These are phyloP conservation scores for Buxus sempervirens DNA, from an alignment of 164 flowering plant species.

Conservation along the genomic window DNA sequence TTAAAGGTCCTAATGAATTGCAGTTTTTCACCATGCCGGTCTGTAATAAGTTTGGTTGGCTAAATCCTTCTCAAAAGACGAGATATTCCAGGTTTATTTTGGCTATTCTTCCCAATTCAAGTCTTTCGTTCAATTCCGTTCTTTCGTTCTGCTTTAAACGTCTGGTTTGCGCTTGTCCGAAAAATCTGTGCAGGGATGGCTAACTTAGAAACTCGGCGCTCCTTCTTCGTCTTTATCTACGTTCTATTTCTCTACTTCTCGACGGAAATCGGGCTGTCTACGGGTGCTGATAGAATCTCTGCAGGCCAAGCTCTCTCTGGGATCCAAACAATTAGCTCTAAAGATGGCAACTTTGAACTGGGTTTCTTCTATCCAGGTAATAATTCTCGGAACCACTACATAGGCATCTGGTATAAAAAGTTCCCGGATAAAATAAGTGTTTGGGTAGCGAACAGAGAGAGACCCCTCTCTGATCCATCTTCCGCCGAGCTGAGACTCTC, in stretches of 20 bases:
- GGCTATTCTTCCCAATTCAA: background rate
- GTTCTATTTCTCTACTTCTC: slow-evolving; percentile 19
- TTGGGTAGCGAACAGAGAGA: slow-evolving; percentile 70
- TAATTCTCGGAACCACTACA: slow-evolving; percentile 37
- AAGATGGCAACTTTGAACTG: slow-evolving; percentile 36
- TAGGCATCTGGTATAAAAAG: slow-evolving; percentile 54
- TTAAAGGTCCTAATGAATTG: background rate
- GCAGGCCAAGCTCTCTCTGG: slow-evolving; percentile 45
- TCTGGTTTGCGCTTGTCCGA: background rate
- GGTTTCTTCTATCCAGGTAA: slow-evolving; percentile 73
- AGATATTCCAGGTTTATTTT: background rate
- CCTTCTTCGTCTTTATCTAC: slow-evolving; percentile 10
- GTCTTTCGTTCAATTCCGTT: too few species aligned
- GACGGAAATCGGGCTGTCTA: slow-evolving; percentile 11
- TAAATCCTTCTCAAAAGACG: too few species aligned
- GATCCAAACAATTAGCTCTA: slow-evolving; percentile 43
- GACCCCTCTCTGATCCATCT: slow-evolving; percentile 34
- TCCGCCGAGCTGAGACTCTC: slow-evolving; percentile 35
- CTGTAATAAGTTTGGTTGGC: too few species aligned
- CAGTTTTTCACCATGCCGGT: too few species aligned
- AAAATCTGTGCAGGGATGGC: background rate
- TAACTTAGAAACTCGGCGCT: background rate
- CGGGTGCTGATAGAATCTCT: slow-evolving; percentile 38
- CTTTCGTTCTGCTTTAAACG: background rate
- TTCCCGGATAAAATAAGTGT: slow-evolving; percentile 28